Evolutionary conservation across 148 eudicot species (phyloP), one percentile per base, ranked within the genome.

Genomic region (Cornus kousa): DNA sequence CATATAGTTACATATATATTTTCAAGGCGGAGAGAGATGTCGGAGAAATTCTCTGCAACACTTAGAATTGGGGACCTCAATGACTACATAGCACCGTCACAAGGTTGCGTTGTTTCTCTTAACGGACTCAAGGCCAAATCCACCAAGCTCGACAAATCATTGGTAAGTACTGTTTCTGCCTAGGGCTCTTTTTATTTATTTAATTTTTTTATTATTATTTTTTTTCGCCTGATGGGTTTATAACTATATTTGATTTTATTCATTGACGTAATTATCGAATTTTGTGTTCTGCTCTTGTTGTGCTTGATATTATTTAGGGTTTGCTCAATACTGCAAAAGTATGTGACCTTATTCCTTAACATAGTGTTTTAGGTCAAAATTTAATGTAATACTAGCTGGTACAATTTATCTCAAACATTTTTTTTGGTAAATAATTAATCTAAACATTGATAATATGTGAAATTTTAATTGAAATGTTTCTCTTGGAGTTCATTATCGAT

Each of bases 21-120:
- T 14, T 35, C 60, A 73, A 75, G 70, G 53, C 13, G 50, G 19
- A 57, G 74, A 80, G 79, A 76, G 73, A 92, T 92, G 97, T 87
- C 94, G 73, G 91, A 89, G 79, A 95, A 87, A 72, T 95, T 88
- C 71, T 95, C 98, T 60, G 88, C 96, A 62, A 85, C 97, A 59
- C 81, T 95, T 14, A 85, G 94, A 70, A 90, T 93, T 12, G 89
- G 96, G 24, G 98, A 95, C 79, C 82, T 95, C 70, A 95, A 93
- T 78, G 98, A 95, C 81, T 95, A 83, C 82, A 93, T 95, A 57
- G 91, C 97, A 0, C 98, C 98, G 0, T 88, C 98, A 0, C 97
- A 95, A 82, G 97, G 93, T 57, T 95, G 98, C 77, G 90, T 95
- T 53, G 90, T 95, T 78, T 89, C 91, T 66, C 87, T 89, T n/a